Conservation (phyloP, 257 asterid species). For the Jasminum sambac region DNA sequence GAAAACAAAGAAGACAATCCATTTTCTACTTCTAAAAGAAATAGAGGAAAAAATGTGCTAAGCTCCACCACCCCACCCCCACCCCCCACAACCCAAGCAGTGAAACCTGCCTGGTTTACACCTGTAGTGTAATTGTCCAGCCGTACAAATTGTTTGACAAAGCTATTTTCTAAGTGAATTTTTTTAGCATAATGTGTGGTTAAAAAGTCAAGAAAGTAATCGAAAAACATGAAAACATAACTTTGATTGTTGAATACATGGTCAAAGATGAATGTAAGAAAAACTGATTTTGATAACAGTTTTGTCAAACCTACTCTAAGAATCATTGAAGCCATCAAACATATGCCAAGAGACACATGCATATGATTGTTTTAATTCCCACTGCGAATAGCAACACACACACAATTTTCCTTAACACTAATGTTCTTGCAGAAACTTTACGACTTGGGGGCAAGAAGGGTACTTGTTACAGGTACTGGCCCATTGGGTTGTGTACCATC, state of each 20-base stretch:
- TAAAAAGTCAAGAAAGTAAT: too few relatives aligned
- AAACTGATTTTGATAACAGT: too few relatives aligned
- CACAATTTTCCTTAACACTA: not conserved
- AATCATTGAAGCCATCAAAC: not conserved
- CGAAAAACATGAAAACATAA: too few relatives aligned
- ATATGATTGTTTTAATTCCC: not conserved
- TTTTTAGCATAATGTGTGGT: too few relatives aligned
- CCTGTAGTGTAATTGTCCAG: not conserved
- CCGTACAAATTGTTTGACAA: not conserved
- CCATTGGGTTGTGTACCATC: conserved; percentile 86
- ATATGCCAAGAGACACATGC: not conserved
- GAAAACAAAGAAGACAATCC: not conserved
- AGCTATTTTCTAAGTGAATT: too few relatives aligned
- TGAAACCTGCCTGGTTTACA: not conserved
- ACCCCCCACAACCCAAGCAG: not conserved
- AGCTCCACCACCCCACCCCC: too few relatives aligned
- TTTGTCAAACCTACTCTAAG: not conserved
- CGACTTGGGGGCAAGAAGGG: conserved; percentile 56
- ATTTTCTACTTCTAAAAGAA: not conserved
- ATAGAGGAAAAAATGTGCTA: not conserved
- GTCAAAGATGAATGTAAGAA: too few relatives aligned
- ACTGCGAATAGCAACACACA: not conserved
- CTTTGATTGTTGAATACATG: too few relatives aligned
- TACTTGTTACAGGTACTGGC: conserved; percentile 74
- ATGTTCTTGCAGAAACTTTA: conserved; percentile 42